Conservation (phyloP, 164 flowering plant genomes). For the Chloranthus sessilifolius region DNA sequence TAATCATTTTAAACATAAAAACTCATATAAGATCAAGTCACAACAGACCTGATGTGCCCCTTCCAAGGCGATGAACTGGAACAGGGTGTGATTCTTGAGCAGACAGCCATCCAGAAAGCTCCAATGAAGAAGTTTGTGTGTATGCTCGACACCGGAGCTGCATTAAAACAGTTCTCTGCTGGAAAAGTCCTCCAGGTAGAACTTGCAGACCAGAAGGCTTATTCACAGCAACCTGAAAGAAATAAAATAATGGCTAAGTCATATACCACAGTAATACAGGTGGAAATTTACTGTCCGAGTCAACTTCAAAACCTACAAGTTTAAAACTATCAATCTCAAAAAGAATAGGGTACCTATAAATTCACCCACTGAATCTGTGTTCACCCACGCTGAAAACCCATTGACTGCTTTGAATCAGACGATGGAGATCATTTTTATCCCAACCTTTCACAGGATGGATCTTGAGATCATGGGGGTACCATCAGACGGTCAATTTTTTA, state of each 20-base stretch:
- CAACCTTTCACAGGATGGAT: no score
- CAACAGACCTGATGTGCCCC: conserved; percentile 86
- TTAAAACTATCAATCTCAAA: no score
- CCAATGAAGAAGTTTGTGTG: conserved; percentile 22
- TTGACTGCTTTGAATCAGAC: no score
- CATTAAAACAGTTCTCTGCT: conserved; percentile 85
- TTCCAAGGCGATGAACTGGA: conserved; percentile 94
- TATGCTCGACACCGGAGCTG: conserved; percentile 64
- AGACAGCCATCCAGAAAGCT: background rate
- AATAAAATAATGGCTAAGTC: conserved; percentile 1
- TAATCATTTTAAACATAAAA: no score
- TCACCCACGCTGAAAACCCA: no score
- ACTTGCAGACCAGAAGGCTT: conserved; percentile 98
- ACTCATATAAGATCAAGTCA: no score
- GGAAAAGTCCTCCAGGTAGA: conserved; percentile 89
- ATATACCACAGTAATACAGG: background rate
- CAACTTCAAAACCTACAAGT: no score
- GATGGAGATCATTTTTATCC: no score
- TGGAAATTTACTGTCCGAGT: background rate
- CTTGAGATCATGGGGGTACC: no score
- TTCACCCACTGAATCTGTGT: no score
- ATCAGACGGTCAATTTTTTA: no score
- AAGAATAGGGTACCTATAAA: no score
- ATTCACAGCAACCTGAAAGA: conserved; percentile 68
- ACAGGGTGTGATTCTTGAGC: conserved; percentile 46